These are phyloP conservation scores for Cornus suecica DNA, from an alignment of 148 eudicot species.

Conservation along the genomic window DNA sequence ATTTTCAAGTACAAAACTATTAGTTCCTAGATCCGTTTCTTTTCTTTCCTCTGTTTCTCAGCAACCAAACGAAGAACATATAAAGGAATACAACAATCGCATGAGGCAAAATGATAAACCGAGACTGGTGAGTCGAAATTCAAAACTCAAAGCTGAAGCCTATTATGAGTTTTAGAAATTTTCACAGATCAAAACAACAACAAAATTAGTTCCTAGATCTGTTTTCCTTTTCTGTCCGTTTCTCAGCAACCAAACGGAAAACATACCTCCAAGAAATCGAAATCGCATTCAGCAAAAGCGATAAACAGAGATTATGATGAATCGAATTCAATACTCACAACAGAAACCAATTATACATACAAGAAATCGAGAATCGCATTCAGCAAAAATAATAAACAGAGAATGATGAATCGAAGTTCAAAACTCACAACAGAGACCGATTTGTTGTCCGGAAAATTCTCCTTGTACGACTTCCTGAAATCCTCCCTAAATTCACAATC, in stretches of 20 bases:
- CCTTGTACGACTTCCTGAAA: conserved; percentile 32
- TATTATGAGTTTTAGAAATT: too few species aligned
- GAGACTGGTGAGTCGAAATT: too few species aligned
- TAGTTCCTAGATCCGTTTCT: background rate
- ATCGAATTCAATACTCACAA: too few species aligned
- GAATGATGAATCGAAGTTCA: background rate
- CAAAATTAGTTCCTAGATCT: background rate
- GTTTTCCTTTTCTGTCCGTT: background rate
- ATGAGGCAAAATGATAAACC: background rate
- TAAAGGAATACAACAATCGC: background rate
- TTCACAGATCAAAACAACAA: background rate
- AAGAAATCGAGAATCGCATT: too few species aligned
- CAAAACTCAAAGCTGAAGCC: too few species aligned
- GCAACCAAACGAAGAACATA: conserved; percentile 3
- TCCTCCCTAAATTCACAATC: conserved; percentile 27
- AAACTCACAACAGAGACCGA: conserved; percentile 25
- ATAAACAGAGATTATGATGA: background rate
- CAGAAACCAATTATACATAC: too few species aligned
- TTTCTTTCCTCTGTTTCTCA: background rate
- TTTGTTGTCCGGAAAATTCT: conserved; percentile 40
- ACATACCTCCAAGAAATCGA: background rate
- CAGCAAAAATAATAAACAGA: too few species aligned
- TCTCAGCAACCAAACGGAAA: conserved; percentile 5
- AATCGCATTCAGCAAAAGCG: background rate
- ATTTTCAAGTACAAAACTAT: background rate